Base-by-base conservation (phyloP, 2,329 filamentous ascomycete species). In the Penicillium brasilianum region DNA sequence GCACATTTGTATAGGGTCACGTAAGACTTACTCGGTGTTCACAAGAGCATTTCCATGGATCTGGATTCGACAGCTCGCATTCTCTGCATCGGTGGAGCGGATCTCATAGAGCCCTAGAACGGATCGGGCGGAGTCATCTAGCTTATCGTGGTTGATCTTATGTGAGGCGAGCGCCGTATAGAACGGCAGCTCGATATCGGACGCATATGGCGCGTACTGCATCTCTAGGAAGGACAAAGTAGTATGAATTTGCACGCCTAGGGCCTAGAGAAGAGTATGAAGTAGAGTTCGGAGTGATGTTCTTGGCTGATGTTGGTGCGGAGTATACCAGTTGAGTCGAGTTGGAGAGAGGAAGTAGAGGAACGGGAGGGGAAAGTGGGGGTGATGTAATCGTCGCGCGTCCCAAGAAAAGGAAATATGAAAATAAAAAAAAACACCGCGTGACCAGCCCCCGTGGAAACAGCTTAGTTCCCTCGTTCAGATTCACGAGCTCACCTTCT, bases 141-240 rank as follows among this genome's bases (percentile, higher is more conserved):
- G 91, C 80, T 93, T 97, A 81, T 97, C 95, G 84, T 96, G 90
- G 76, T 98, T 93, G 75, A 99, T 92, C 80, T 99, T 99, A 67
- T 90, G 90, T 6, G 90, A 88, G 61, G 96, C 95, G n/a, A 99
- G 86, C 5, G 92, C 89, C 49, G 91, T 90, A 76, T 97, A 99
- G 79, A 99, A 99, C 48, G 93, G 92, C 46, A 98, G 84, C 76
- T 99, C 95, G 73, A 98, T 93, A 79, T 97, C 92, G 52, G 94
- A 97, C 43, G 89, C 87, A 83, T 97, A 98, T 0, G 94, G 90
- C 62, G 92, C 92, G 78, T 93, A 99, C 81, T 89, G 87, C 76
- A 91, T 82, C 22, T 18, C 22, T 56, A 13, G 36, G 2, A 9
- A 16, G 16, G 25, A 8, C 22, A 6, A 16, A 22, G 34, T 4